Percentiles rank a stretch among this genome's conserved stretches.
These are phyloP conservation scores for Aspergillus quadrilineatus DNA, from an alignment of 2,329 filamentous ascomycete genomes.

Conservation along the genomic window DNA sequence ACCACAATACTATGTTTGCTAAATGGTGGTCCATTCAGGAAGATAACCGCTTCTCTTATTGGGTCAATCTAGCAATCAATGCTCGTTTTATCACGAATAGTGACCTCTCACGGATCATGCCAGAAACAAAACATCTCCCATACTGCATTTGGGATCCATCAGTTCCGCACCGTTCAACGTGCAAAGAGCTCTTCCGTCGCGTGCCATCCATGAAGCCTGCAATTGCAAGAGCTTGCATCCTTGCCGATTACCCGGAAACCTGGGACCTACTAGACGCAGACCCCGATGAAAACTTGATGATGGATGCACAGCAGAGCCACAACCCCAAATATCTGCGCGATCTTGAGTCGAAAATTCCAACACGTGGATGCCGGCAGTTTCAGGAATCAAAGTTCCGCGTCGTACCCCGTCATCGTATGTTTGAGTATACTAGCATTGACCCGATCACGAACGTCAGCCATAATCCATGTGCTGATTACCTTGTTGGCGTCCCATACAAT, in stretches of 20 bases:
- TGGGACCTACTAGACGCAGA: background rate
- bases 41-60: background rate
- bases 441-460: too few species aligned
- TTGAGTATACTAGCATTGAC: too few species aligned
- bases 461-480: too few species aligned
- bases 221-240: background rate
- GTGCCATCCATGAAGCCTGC: background rate
- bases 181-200: background rate
- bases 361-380: too few species aligned
- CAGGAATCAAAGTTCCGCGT: too few species aligned
- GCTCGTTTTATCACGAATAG: conserved; percentile 8
- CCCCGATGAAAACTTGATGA: too few species aligned
- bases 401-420: too few species aligned
- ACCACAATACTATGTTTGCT: conserved; percentile 41
- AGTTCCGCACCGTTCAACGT: background rate
- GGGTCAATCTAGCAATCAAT: background rate
- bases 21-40: conserved; percentile 28
- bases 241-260: background rate
- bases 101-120: background rate
- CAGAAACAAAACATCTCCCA: background rate
- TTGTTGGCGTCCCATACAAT: too few species aligned
- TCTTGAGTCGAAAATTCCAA: too few species aligned
- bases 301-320: too few species aligned
- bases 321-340: too few species aligned
- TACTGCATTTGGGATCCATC: background rate